Evolutionary conservation across 1,284 basidiomycete genomes (phyloP), one percentile per base, ranked within the genome.

Genomic region (Sparassis latifolia): DNA sequence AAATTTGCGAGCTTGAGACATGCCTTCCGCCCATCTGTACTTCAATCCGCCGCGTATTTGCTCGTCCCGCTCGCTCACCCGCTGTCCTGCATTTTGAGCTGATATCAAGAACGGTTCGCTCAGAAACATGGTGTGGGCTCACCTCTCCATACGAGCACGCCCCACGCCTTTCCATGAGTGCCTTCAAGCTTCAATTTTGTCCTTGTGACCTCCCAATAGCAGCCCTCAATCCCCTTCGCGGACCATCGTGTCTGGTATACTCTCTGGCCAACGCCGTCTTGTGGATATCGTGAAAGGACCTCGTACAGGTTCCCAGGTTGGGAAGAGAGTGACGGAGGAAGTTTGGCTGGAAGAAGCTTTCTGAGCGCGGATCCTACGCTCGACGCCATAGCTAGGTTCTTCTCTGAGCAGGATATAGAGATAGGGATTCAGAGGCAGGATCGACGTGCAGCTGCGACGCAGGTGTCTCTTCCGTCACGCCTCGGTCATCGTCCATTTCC

Each of bases 151-250:
- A 80, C 75, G 9, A 89, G 66, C 52, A 74, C 72, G 4, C 89
- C 89, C 86, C 86, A 91, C 9, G 79, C 88, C 62, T 84, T 87
- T 2, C 87, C 89, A 56, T 86, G 82, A 33, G 66, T 72, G n/a
- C 86, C 85, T 57, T 82, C 80, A 40, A 72, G 69, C 66, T 89
- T 88, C 58, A 91, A 76, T 52, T 71, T 69, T 30, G 84, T 77
- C 58, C 77, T 72, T 5, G 86, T 88, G 43, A 92, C 75, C 44
- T 79, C 67, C 86, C 86, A 92, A 61, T 80, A 87, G 51, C 79
- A 85, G 32, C 78, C 74, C 44, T 67, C 59, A 55, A 90, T 84
- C 2, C 79, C 75, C 68, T 89, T 91, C 32, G 69, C 64, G 20
- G 70, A 70, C 89, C 89, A 92, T 50, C 89, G 76, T 43, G 72